These are phyloP conservation scores for Neurospora sp. DNA, from an alignment of 495 filamentous ascomycete species.

Conservation along the genomic window DNA sequence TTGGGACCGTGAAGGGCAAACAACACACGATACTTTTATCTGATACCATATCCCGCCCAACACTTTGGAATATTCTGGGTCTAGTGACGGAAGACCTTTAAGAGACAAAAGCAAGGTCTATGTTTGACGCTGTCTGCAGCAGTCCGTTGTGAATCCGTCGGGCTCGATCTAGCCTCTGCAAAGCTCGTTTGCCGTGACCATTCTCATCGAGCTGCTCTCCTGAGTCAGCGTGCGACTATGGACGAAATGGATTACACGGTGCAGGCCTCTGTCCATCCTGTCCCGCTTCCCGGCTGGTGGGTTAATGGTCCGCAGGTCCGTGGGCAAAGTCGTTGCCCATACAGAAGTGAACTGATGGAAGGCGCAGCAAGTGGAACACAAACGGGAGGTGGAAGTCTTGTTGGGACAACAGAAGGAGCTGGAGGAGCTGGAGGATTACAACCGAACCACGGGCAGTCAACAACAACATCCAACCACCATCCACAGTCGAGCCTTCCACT, in stretches of 20 bases:
- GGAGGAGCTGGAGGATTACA: background rate
- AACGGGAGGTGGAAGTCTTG: background rate
- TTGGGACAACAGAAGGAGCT: background rate
- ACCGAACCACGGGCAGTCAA: background rate
- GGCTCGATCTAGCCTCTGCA: background rate
- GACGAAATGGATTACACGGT: constrained; percentile 7
- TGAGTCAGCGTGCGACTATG: background rate
- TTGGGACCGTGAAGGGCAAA: background rate
- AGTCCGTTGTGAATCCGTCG: background rate
- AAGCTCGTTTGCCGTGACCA: background rate
- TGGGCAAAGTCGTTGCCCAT: background rate
- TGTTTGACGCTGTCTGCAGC: background rate
- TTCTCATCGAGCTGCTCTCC: background rate
- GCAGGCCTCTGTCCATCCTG: background rate
- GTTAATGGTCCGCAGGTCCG: background rate
- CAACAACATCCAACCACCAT: background rate
- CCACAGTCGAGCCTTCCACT: background rate
- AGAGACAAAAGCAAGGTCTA: background rate
- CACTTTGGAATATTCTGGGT: background rate
- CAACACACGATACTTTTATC: background rate
- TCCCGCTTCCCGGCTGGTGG: background rate
- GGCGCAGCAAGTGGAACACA: background rate
- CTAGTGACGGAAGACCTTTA: background rate
- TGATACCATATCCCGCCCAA: background rate
- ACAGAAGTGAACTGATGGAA: background rate